Conservation (phyloP, 2,329 filamentous ascomycete species). For the Arthrobotrys musiformis region DNA sequence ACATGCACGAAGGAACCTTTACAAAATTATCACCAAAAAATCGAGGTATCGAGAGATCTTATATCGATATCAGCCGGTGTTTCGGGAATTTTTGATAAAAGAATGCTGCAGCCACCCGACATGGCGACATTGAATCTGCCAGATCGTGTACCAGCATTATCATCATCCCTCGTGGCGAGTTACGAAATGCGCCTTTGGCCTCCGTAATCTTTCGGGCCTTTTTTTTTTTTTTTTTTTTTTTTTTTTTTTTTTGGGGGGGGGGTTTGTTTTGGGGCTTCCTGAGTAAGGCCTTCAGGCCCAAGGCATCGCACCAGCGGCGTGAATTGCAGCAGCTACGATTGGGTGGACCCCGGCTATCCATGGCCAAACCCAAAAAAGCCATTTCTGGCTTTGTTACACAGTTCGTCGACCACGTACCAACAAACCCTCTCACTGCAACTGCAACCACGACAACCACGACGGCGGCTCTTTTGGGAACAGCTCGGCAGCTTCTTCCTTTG, state of each 20-base stretch:
- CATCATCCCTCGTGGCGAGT: background rate
- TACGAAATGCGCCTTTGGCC: slow-evolving; percentile 7
- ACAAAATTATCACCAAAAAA: too few species aligned
- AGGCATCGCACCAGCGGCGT: too few species aligned
- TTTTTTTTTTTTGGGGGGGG: too few species aligned
- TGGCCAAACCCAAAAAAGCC: background rate
- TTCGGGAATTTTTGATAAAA: background rate
- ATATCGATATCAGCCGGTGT: too few species aligned
- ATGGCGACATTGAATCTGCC: background rate
- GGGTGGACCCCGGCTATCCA: background rate
- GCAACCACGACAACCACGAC: background rate
- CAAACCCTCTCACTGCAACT: background rate
- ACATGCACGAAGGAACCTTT: too few species aligned
- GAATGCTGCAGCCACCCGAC: slow-evolving; percentile 17
- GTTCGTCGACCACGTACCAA: background rate
- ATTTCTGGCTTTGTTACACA: background rate
- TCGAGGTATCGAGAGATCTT: too few species aligned
- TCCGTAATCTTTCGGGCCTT: background rate
- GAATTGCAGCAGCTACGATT: too few species aligned
- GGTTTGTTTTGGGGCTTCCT: too few species aligned
- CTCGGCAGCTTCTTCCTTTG: background rate
- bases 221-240: too few species aligned
- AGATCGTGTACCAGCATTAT: background rate
- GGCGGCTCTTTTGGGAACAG: background rate
- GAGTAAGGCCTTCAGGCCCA: too few species aligned